Evolutionary conservation across 805 yeast genomes (phyloP).

Genomic region (Hemisphaericaspora nanyangensis): DNA sequence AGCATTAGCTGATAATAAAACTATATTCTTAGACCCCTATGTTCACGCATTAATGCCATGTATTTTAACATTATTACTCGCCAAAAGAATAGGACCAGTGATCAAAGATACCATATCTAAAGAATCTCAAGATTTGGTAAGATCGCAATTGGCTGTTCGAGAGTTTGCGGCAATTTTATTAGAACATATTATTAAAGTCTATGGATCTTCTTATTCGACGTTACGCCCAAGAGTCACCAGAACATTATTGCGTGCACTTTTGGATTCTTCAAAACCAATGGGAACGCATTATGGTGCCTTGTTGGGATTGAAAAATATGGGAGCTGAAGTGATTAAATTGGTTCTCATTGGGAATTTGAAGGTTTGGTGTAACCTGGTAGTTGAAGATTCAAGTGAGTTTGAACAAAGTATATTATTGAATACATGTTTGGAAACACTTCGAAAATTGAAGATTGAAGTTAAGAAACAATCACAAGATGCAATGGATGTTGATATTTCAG

Average conservation of each 20-base stretch:
- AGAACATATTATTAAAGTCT: constrained; percentile 71
- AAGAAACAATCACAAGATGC: constrained; percentile 14
- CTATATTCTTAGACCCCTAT: constrained; percentile 89
- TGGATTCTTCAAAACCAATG: constrained; percentile 76
- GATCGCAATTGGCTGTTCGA: constrained; percentile 58
- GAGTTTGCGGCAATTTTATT: constrained; percentile 84
- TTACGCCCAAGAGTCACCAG: constrained; percentile 91
- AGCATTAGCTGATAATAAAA: constrained; percentile 75
- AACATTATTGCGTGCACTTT: constrained; percentile 84
- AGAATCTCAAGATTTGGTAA: constrained; percentile 24
- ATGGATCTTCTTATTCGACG: constrained; percentile 83
- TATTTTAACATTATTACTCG: constrained; percentile 80
- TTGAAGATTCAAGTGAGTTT: constrained; percentile 37
- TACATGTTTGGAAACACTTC: constrained; percentile 52
- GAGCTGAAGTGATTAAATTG: constrained; percentile 82
- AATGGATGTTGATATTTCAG: constrained; percentile 32
- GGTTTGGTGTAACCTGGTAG: constrained; percentile 69
- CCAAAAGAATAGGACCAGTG: constrained; percentile 74
- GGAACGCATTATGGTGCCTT: constrained; percentile 94
- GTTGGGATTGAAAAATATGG: constrained; percentile 77
- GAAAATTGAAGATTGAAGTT: constrained; percentile 38
- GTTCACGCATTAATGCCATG: constrained; percentile 98
- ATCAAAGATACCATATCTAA: constrained; percentile 34
- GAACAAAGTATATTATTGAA: constrained; percentile 47
- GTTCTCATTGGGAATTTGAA: constrained; percentile 79